Base-by-base conservation (phyloP, 2,329 filamentous ascomycete genomes). In the Cadophora sp. region DNA sequence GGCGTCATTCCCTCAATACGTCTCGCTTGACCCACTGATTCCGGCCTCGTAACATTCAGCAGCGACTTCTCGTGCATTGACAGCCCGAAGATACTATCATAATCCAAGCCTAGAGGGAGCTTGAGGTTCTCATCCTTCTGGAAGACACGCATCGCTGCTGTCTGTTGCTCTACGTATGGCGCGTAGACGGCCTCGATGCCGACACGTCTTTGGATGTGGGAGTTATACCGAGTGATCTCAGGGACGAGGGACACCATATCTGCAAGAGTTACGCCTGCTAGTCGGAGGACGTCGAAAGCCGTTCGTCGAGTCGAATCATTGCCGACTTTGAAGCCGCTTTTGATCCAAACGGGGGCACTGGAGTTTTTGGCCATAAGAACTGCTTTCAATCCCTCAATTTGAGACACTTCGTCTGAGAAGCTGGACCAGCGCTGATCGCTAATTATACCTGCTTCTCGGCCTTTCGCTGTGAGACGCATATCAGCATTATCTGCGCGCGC, bases 401-500 rank as follows among this genome's bases (percentile, higher is more conserved):
- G 87, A 1, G 82, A 79, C 67, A 87, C 86, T 61, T 92, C 89
- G 64, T 90, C 85, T 9, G 80, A 80, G 81, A 92, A 97, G 22
- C 82, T 82, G 2, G 79, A 76, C 96, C 96, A 99, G 59, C 96
- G 91, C 69, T 80, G 80, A 75, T 97, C 90, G n/a, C 88, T 84
- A 2, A 99, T 89, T 22, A 96, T 87, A 61, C 95, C 94, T 74
- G 90, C 92, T 16, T 85, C 82, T 66, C 91, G 89, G 11, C 93
- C 96, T 78, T 91, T 90, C 34, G 86, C 84, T 0, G 96, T 98
- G 34, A 99, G 87, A 2, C 96, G 90, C 5, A 91, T 80, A 80
- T 99, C 96, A 43, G 96, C 96, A 77, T 99, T 99, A 82, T 99
- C 96, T 56, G 96, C 91, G 70, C 96, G 91, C 2, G 93, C 89